Evolutionary conservation across 2,329 filamentous ascomycete genomes (phyloP), one percentile per base, ranked within the genome.

Genomic region (Chaetomiaceae sp.): DNA sequence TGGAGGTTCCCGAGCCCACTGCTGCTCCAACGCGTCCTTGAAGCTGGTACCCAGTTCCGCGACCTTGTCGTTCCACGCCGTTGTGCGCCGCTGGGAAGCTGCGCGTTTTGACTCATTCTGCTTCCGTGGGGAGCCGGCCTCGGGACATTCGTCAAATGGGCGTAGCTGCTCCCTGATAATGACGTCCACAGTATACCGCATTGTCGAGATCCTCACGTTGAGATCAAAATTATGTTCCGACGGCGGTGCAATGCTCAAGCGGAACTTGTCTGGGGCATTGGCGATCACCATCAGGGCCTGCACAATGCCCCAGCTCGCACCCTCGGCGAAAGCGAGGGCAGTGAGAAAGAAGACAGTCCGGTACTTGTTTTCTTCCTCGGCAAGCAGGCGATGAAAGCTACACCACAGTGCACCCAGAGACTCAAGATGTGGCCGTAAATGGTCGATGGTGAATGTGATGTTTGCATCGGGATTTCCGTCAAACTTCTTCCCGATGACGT

Each of bases 311-410:
- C 34, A 42, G 34, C 24, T 20, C 3, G 40, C 35, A 5, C 24
- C 11, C 12, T 50, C 4, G 12, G 50, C 48, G 30, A 46, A 45
- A 7, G 53, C 10, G 12, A 56, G 32, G 3, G 20, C 32, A n/a
- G 52, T 36, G 6, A 56, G 43, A 20, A 53, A 53, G 38, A 54
- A 53, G 6, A 48, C 47, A 9, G 35, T 38, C 12, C 45, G 41
- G 44, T 50, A 52, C n/a, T 24, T 36, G 38, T 50, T 53, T 7
- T 10, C 18, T 26, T 54, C 50, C 12, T n/a, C n/a, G 2, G 33
- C 35, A 0, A 54, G 37, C 2, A 34, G 8, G 4, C 6, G 4
- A 32, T 54, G 52, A 7, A 54, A 37, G 2, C 45, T 45, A 17
- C 47, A 51, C 54, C 54, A 56, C 4, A 45, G 19, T 4, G 38